A percentile compares a stretch with the other conserved stretches of the same genome.
Conservation (phyloP, 331 rosid genomes). For the Prunus yedoensis region DNA sequence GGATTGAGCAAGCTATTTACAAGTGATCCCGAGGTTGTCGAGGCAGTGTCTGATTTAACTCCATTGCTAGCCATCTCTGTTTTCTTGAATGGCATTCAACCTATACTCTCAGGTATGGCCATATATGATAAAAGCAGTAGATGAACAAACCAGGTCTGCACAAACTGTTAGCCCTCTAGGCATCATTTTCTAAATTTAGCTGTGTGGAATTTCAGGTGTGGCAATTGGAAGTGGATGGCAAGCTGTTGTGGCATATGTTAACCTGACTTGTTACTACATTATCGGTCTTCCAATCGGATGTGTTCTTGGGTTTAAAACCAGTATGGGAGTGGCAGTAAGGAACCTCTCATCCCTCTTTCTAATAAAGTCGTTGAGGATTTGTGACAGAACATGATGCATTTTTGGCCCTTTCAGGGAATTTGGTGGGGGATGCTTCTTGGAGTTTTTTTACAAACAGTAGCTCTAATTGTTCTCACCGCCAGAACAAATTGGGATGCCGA, state of each 20-base stretch:
- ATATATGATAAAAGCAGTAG: not conserved
- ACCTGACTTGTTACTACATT: constrained; percentile 55
- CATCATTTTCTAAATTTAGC: not conserved
- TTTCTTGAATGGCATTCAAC: constrained; percentile 76
- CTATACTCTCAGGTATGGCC: constrained; percentile 62
- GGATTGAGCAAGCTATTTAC: constrained; percentile 67
- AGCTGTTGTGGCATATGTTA: constrained; percentile 74
- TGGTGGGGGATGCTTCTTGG: constrained; percentile 95
- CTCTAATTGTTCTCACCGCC: constrained; percentile 56
- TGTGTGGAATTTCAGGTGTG: constrained; percentile 44
- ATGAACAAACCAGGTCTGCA: not conserved
- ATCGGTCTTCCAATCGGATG: constrained; percentile 79
- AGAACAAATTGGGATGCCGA: constrained; percentile 73
- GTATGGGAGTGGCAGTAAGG: constrained; percentile 71
- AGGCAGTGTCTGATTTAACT: constrained; percentile 53
- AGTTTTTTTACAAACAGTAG: constrained; percentile 61
- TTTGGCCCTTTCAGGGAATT: constrained; percentile 49
- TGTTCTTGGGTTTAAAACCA: constrained; percentile 67
- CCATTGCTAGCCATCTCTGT: constrained; percentile 74
- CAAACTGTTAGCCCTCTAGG: not conserved
- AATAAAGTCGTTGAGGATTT: not conserved
- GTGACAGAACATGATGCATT: not conserved
- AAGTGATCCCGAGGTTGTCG: constrained; percentile 47
- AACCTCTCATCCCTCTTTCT: constrained; percentile 8
- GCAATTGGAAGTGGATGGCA: constrained; percentile 95